These are phyloP conservation scores for Microthlaspi erraticum DNA, from an alignment of 345 rosid genomes.

Conservation along the genomic window DNA sequence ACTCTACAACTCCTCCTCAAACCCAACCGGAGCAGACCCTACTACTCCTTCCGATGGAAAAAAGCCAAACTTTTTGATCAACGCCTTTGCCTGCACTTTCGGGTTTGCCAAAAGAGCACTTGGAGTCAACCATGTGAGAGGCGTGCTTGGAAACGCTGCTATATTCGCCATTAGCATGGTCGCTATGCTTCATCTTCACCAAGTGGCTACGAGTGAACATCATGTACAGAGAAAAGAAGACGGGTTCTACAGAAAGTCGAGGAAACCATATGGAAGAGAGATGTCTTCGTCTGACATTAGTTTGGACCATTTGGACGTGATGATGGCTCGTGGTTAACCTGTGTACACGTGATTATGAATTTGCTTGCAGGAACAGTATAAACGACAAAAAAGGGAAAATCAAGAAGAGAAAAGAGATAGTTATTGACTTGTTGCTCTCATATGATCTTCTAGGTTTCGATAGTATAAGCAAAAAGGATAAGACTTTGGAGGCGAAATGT, in stretches of 20 bases:
- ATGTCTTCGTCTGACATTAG: constrained; percentile 46
- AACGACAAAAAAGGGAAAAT: constrained; percentile 1
- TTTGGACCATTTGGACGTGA: constrained; percentile 69
- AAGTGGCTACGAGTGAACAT: constrained; percentile 51
- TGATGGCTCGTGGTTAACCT: constrained; percentile 70
- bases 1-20: constrained; percentile 49
- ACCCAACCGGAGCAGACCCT: constrained; percentile 49
- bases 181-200: constrained; percentile 75
- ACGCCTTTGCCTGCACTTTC: constrained; percentile 58
- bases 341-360: constrained; percentile 31
- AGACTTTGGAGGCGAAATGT: constrained; percentile 36
- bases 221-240: constrained; percentile 48
- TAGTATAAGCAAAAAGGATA: constrained; percentile 14
- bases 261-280: constrained; percentile 47
- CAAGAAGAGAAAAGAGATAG: constrained; percentile 29
- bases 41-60: constrained; percentile 34
- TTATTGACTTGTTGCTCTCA: constrained; percentile 7
- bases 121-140: constrained; percentile 62
- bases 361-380: constrained; percentile 10
- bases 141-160: constrained; percentile 80
- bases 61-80: constrained; percentile 50
- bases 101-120: constrained; percentile 64
- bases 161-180: constrained; percentile 77
- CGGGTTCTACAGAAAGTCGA: constrained; percentile 41
- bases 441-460: constrained; percentile 14